Percentiles rank a stretch among this genome's conserved stretches.
Evolutionary conservation across 352 stramenopile genomes (phyloP).

Genomic region (Pythium myriotylum): DNA sequence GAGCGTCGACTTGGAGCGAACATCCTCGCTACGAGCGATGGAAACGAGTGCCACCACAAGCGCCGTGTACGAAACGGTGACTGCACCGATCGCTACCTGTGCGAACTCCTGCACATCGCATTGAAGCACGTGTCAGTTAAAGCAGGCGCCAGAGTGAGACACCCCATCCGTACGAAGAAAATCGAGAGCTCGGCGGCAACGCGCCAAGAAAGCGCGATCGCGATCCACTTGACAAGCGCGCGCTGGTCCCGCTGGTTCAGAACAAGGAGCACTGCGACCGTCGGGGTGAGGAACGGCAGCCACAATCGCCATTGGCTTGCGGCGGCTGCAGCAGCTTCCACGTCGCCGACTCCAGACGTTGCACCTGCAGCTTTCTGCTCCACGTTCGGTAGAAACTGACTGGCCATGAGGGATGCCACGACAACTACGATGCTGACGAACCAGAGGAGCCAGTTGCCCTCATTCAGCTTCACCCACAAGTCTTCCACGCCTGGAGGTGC

Average conservation of each 20-base stretch:
- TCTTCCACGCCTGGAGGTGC: constrained; percentile 25
- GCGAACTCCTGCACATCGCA: constrained; percentile 39
- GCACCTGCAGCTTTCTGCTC: constrained; percentile 25
- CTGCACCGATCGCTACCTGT: constrained; percentile 40
- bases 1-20: constrained; percentile 60
- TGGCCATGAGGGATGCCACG: constrained; percentile 64
- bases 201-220: constrained; percentile 79
- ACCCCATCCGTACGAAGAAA: constrained; percentile 48
- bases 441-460: constrained; percentile 64
- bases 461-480: constrained; percentile 52
- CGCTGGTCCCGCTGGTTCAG: constrained; percentile 77
- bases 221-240: constrained; percentile 78
- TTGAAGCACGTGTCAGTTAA: not conserved
- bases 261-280: constrained; percentile 69
- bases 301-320: constrained; percentile 51
- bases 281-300: constrained; percentile 66
- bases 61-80: constrained; percentile 55
- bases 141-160: not conserved
- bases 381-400: constrained; percentile 47
- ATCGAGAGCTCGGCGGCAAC: constrained; percentile 63
- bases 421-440: constrained; percentile 72
- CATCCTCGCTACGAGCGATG: constrained; percentile 52
- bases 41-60: constrained; percentile 50
- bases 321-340: constrained; percentile 3
- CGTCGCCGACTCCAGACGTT: not conserved